phyloP scores from a whole-genome alignment of 495 filamentous ascomycete species.

The Lepraria neglecta region DNA sequence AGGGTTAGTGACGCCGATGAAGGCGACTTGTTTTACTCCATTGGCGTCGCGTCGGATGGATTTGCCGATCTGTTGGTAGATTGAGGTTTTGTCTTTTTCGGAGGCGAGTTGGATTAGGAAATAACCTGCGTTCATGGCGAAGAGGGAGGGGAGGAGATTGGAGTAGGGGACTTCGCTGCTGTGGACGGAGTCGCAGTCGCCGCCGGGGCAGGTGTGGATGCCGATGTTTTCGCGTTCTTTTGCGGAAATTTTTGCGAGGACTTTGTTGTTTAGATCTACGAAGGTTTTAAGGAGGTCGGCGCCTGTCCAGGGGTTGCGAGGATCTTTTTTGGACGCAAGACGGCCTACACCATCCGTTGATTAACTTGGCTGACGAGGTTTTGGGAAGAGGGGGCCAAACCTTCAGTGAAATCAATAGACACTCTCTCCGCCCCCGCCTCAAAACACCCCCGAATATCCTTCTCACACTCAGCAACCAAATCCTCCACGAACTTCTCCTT shows the following conservation, averaged over 20 bases:
- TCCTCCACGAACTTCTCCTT: conserved; percentile 37
- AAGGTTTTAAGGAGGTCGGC: conserved; percentile 38
- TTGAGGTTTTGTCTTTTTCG: conserved; percentile 36
- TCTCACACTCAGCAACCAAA: conserved; percentile 41
- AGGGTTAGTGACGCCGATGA: conserved; percentile 38
- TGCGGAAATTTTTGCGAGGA: conserved; percentile 34
- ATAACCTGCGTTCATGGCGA: conserved; percentile 41
- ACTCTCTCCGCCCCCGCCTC: conserved; percentile 38
- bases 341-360: not conserved
- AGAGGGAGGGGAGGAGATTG: conserved; percentile 37
- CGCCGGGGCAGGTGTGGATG: conserved; percentile 43
- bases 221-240: conserved; percentile 37
- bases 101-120: conserved; percentile 39
- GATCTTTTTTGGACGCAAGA: conserved; percentile 38
- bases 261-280: conserved; percentile 38
- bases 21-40: conserved; percentile 38
- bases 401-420: conserved; percentile 42
- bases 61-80: conserved; percentile 37
- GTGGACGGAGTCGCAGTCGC: conserved; percentile 41
- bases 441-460: conserved; percentile 41
- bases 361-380: no score
- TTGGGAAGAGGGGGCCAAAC: conserved; percentile 11
- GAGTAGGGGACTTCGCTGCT: conserved; percentile 38
- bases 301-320: conserved; percentile 40
- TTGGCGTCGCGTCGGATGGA: conserved; percentile 36